phyloP scores from a whole-genome alignment of 2,329 filamentous ascomycete genomes.

The Botrytis porri region DNA sequence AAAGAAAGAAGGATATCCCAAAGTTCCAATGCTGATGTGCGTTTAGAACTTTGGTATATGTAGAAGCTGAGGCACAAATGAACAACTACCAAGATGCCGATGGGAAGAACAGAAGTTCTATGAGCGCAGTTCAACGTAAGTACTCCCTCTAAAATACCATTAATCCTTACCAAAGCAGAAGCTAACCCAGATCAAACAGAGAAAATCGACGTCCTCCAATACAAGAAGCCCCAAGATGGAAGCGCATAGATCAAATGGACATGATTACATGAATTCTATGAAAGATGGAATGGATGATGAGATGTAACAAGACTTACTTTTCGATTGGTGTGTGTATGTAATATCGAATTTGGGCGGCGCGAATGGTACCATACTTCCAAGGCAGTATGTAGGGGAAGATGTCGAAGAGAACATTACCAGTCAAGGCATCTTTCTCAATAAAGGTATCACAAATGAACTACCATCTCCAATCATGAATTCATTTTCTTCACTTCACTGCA shows the following conservation, averaged over 20 bases:
- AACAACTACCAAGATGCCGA: slow-evolving; percentile 65
- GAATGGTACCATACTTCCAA: slow-evolving; percentile 1
- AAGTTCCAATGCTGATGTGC: slow-evolving; percentile 17
- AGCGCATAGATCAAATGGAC: slow-evolving; percentile 3
- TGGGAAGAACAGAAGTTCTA: slow-evolving; percentile 59
- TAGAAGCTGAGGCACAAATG: slow-evolving; percentile 80
- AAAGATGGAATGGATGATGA: slow-evolving; percentile 10
- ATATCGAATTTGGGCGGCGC: slow-evolving; percentile 5
- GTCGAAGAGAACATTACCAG: not conserved
- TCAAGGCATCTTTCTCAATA: not conserved
- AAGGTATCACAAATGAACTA: not conserved
- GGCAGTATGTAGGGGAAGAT: not conserved
- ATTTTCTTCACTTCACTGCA: not conserved
- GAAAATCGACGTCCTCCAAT: slow-evolving; percentile 23
- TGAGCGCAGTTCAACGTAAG: slow-evolving; percentile 78
- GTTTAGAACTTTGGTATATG: slow-evolving; percentile 68
- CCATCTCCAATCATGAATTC: not conserved
- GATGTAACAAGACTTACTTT: slow-evolving; percentile 15
- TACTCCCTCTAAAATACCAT: not conserved
- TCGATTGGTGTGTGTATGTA: slow-evolving; percentile 5
- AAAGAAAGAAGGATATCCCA: not conserved
- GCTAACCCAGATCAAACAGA: slow-evolving; percentile 16
- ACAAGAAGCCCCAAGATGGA: not conserved
- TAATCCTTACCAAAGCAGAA: not conserved
- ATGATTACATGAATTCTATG: not conserved